Evolutionary conservation across 106 monocot species (phyloP), one percentile per base, ranked within the genome.

Genomic region (Ottelia alismoides): DNA sequence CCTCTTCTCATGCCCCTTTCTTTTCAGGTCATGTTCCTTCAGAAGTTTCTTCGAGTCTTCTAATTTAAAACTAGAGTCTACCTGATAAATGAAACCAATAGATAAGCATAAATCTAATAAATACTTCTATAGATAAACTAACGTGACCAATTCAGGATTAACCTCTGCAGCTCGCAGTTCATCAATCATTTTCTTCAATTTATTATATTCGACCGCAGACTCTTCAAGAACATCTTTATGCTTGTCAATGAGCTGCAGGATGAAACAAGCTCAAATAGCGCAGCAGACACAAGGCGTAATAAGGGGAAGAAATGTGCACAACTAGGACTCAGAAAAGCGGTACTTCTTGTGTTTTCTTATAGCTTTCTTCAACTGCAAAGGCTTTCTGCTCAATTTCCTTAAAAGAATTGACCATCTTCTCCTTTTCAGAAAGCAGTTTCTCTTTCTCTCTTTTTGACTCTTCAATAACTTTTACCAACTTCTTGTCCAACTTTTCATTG

Each of bases 161-260:
- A 96, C 96, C 81, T 96, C 96, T 21, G 78, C 58, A 64, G 88
- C 73, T 47, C 89, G 68, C n/a, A 85, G 53, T n/a, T 77, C 78
- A 58, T 96, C 84, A 69, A 84, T 71, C 17, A 61, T 63, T 64
- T 85, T 85, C 70, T 96, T 89, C 28, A 89, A 31, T 68, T 70
- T 65, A 61, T 78, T 82, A 53, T 82, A 96, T 43, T 89, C 72
- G 27, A 40, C 65, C 64, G 82, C 85, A 56, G 81, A 72, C 46
- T 70, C 63, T 60, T 96, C 69, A 48, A 96, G 66, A 47, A 79
- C 82, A 69, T 64, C 81, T 58, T 74, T 85, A 57, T 96, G 96
- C 40, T 76, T 58, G 49, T 96, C 79, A 68, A 89, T 82, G 11
- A 78, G 74, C 96, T 96, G 66, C 44, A 84, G n/a, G n/a, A n/a